Evolutionary conservation across 106 monocot genomes (phyloP), one percentile per base, ranked within the genome.

Genomic region (Alisma plantagoaquatica): DNA sequence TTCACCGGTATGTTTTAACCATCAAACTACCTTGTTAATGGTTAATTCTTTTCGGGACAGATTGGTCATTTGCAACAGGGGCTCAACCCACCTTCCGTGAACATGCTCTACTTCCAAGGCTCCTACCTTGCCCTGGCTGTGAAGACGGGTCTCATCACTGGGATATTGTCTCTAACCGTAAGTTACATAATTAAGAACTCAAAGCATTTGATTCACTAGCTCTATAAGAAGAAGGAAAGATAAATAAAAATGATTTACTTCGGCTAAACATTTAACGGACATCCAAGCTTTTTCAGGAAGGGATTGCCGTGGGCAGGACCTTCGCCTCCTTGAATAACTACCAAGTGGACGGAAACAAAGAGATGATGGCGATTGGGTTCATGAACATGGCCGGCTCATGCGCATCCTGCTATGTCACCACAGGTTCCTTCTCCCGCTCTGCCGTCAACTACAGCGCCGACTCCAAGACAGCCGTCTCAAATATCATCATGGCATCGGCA

Each of bases 101-200:
- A 91, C 62, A 75, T 91, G 84, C 62, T 91, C 1, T 57, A 52
- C 30, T 85, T 91, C 67, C 41, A 53, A 6, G 78, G 77, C 47
- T 54, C 67, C 17, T 67, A 77, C 38, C 50, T 85, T 16, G 46
- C 44, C 24, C 81, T 85, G 47, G 77, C 77, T 33, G 33, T 81
- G 18, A 91, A 81, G 53, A 91, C 91, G 7, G 91, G 91, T 63
- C 46, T 84, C 6, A 33, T 91, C 46, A 75, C 91, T 19, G 91
- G 84, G 46, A 91, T 91, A 20, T 50, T 91, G 23, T 69, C 84
- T 30, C 84, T 91, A 17, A 85, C 84, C 2, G 84, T 84, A 74
- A 77, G 82, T 31, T 27, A 28, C 24, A 4, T 23, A 53, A 4
- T 53, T 10, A 12, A 20, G 22, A 18, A 46, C 5, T 10, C n/a